Evolutionary conservation across 352 stramenopile genomes (phyloP), one percentile per base, ranked within the genome.

Genomic region (Globisporangium cederbergense): DNA sequence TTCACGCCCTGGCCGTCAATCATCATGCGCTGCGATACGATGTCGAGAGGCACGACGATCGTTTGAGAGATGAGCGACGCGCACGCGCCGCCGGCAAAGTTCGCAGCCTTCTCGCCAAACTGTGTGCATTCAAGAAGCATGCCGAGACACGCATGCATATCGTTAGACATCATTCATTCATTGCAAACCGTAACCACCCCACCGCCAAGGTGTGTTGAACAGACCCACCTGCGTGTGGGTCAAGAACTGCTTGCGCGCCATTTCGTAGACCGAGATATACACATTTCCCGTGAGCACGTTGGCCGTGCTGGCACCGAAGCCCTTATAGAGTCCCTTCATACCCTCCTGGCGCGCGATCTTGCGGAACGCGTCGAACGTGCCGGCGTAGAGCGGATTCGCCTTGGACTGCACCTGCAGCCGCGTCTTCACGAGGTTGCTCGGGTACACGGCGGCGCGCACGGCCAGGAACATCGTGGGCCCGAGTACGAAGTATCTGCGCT

Each of bases 1-100:
- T 88, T 68, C 50, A 82, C 68, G 47, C 85, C 85, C 69, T 96
- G 87, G 30, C 80, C 83, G 63, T 79, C 86, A 49, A 96, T 83
- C 89, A 96, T 96, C 84, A 96, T 92, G 58, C 81, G 81, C 64
- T 96, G 89, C 51, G 86, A 93, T 61, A 96, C 87, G 58, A 96
- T 94, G 68, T 96, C 89, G 14, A 96, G 76, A 52, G 88, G 86
- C 47, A 96, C 88, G 51, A 96, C 83, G 38, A 96, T 75, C 40
- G 86, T 95, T 75, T 96, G 88, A 53, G 85, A 93, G 54, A 94
- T 69, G 51, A 96, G 71, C 36, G 88, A 95, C 43, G 88, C 88
- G 40, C 74, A 79, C 1, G 86, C 86, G 54, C 88, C 88, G 18
- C 83, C 84, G 0, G 81, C 76, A 63, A 96, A 93, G 65, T 96